Base-by-base conservation (phyloP, 2,329 filamentous ascomycete genomes). In the Coniochaeta ligniaria region DNA sequence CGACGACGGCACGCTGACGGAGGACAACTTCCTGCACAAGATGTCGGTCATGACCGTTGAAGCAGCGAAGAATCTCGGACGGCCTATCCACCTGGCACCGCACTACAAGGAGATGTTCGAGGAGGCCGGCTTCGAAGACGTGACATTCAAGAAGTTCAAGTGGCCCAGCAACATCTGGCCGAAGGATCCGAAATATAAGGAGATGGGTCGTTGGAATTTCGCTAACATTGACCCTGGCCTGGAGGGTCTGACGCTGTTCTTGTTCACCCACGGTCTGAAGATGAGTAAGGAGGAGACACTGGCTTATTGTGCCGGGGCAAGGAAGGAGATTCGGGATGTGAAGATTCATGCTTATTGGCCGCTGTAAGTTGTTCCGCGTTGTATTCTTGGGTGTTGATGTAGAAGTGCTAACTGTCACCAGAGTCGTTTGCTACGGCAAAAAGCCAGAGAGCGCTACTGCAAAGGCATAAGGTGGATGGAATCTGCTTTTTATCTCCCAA, bases 131-230 rank as follows among this genome's bases (percentile, higher is more conserved):
- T 70, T 70, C 50, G 64, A 66, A 47, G 67, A 69, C 54, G 67
- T 70, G 11, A 62, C 66, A 36, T 62, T 65, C 24, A 62, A 60
- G n/a, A 60, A 61, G 17, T 65, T 66, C 57, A 68, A 68, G 52
- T 67, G 68, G 64, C 69, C 71, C 1, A 65, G 67, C 57, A 71
- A 71, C 33, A 57, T 61, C 16, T 73, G 70, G 70, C 66, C 71
- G 54, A 63, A 59, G 26, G 66, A 67, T 28, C 60, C 59, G 24
- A 65, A 64, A 38, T 61, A 68, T 55, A 72, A 72, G 60, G 63
- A 60, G 35, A 50, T 70, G 20, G 68, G 68, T 14, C 22, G 59
- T 28, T 69, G 66, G 67, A 63, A 57, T 17, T 58, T 65, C 26
- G 61, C 63, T 35, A 67, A 70, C 36, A 66, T 68, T 36, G 63